A percentile compares a stretch with the other conserved stretches of the same genome.
phyloP scores from a whole-genome alignment of 2,329 filamentous ascomycete species.

The Diaporthe citrichinensis region DNA sequence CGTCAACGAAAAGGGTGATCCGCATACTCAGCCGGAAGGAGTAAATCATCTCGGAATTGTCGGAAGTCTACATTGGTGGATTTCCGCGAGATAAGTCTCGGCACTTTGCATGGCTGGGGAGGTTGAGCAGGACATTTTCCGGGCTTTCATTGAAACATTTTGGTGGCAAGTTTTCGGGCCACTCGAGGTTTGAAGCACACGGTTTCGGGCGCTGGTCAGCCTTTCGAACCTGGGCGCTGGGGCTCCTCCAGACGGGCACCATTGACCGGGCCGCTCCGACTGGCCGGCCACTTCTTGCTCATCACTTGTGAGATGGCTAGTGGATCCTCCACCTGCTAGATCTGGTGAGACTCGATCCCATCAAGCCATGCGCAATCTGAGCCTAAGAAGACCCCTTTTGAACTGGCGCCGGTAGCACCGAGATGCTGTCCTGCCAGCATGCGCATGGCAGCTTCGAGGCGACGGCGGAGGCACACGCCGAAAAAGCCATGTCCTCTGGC shows the following conservation, averaged over 20 bases:
- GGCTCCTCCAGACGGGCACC: not conserved
- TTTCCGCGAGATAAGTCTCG: constrained; percentile 17
- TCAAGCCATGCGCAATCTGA: constrained; percentile 40
- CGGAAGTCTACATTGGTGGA: not conserved
- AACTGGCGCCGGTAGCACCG: constrained; percentile 39
- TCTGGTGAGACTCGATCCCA: constrained; percentile 41
- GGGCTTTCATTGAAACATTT: constrained; percentile 22
- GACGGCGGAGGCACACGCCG: constrained; percentile 26
- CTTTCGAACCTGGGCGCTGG: not conserved
- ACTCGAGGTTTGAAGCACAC: constrained; percentile 11
- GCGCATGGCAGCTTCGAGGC: constrained; percentile 1
- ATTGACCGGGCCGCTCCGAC: constrained; percentile 34
- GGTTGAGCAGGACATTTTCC: constrained; percentile 9
- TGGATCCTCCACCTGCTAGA: constrained; percentile 33
- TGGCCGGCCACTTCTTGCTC: constrained; percentile 27
- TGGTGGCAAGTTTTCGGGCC: constrained; percentile 15
- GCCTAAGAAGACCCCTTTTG: constrained; percentile 39
- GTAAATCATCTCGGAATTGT: constrained; percentile 7
- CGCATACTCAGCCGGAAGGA: constrained; percentile 10
- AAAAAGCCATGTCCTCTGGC: constrained; percentile 25
- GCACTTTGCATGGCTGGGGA: constrained; percentile 14
- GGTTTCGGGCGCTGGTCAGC: constrained; percentile 16
- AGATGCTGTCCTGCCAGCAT: constrained; percentile 38
- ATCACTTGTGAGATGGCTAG: constrained; percentile 12
- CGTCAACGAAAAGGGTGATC: constrained; percentile 20